Conservation (phyloP, 768 basidiomycete species). For the Podaxis sp. region DNA sequence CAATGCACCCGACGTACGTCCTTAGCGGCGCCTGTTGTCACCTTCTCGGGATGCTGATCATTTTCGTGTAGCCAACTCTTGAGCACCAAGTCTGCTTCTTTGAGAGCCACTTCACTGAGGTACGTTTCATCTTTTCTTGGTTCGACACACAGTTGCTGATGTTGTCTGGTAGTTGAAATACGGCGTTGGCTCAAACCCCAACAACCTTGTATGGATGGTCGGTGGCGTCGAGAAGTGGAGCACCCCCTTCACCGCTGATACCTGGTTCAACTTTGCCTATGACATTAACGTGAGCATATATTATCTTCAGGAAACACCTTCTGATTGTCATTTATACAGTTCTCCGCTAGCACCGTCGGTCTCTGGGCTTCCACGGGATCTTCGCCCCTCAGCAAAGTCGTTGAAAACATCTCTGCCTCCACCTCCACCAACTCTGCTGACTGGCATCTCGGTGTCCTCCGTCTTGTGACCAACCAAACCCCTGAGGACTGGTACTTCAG, state of each 20-base stretch:
- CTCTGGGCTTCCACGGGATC: constrained; percentile 56
- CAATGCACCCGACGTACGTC: constrained; percentile 50
- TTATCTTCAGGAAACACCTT: neutral
- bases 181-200: constrained; percentile 47
- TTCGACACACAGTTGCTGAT: neutral
- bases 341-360: constrained; percentile 50
- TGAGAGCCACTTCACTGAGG: constrained; percentile 64
- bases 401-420: constrained; percentile 42
- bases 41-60: neutral
- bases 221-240: constrained; percentile 45
- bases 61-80: constrained; percentile 36
- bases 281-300: constrained; percentile 50
- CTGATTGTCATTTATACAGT: constrained; percentile 29
- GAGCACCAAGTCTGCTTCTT: constrained; percentile 66
- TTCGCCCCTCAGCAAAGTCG: constrained; percentile 47
- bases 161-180: constrained; percentile 45
- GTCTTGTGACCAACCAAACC: constrained; percentile 43
- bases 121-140: constrained; percentile 17
- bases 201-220: constrained; percentile 54
- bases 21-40: neutral
- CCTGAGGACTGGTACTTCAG: constrained; percentile 60
- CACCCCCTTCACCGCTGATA: constrained; percentile 46
- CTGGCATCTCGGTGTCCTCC: constrained; percentile 62
- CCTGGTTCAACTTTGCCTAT: constrained; percentile 68
- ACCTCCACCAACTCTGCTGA: constrained; percentile 59